These are phyloP conservation scores for Blastocystis sp. DNA, from an alignment of 352 stramenopile species.

Conservation along the genomic window DNA sequence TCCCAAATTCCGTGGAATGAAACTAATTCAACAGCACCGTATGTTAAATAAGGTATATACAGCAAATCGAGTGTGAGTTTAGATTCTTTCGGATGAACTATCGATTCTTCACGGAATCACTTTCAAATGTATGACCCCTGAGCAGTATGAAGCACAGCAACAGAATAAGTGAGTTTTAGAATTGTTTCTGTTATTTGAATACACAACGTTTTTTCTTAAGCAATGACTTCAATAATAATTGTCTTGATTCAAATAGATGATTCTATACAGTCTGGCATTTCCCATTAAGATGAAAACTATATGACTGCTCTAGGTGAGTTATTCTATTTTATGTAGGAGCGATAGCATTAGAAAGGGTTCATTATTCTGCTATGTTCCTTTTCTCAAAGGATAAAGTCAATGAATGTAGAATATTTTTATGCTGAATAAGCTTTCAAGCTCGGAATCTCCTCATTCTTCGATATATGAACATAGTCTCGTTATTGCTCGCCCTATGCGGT, in stretches of 20 bases:
- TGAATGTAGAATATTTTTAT: neutral
- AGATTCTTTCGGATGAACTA: conserved; percentile 25
- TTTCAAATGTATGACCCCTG: conserved; percentile 54
- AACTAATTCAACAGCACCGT: conserved; percentile 38
- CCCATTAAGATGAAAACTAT: no score
- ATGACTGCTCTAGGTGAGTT: no score
- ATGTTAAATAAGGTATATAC: conserved; percentile 30
- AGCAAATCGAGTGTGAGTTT: neutral
- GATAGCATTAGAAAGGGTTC: no score
- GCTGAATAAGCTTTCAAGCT: neutral
- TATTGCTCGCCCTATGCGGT: neutral
- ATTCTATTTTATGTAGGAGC: no score
- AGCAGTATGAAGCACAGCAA: conserved; percentile 33
- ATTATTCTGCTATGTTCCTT: neutral
- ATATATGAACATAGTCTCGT: neutral
- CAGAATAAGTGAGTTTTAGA: conserved; percentile 5
- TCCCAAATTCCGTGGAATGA: conserved; percentile 59
- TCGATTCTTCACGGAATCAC: conserved; percentile 58
- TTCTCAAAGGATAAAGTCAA: neutral
- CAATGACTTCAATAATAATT: no score
- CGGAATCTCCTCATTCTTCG: neutral
- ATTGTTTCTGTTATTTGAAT: neutral
- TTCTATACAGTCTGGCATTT: no score
- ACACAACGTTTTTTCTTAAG: no score
- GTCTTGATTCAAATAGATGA: no score